These are phyloP conservation scores for Berkeleyomyces rouxiae DNA, from an alignment of 2,329 filamentous ascomycete species.

Conservation along the genomic window DNA sequence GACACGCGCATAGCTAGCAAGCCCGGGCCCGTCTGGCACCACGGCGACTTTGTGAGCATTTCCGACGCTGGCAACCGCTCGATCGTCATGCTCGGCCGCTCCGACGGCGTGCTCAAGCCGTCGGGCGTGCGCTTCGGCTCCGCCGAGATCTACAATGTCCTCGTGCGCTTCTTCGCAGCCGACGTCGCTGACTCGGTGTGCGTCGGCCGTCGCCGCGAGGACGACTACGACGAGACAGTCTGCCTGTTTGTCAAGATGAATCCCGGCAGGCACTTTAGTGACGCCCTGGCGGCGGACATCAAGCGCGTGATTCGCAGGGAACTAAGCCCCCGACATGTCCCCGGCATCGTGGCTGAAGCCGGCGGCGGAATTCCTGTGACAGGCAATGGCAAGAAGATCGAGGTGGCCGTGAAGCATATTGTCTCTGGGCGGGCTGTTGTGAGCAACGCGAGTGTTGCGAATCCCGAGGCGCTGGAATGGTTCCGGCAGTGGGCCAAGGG, in stretches of 20 bases:
- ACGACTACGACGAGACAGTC: constrained; percentile 70
- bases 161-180: constrained; percentile 63
- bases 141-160: constrained; percentile 91
- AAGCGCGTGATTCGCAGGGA: constrained; percentile 55
- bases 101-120: constrained; percentile 85
- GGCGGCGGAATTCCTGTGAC: constrained; percentile 70
- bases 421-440: constrained; percentile 73
- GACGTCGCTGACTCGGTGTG: constrained; percentile 78
- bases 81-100: constrained; percentile 78
- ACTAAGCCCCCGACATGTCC: constrained; percentile 78
- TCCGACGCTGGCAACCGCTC: constrained; percentile 54
- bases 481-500: constrained; percentile 60
- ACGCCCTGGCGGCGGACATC: constrained; percentile 45
- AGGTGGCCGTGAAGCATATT: constrained; percentile 93
- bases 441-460: constrained; percentile 85
- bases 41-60: constrained; percentile 74
- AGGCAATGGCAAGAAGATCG: constrained; percentile 92
- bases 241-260: constrained; percentile 75
- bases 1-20: background rate
- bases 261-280: constrained; percentile 36
- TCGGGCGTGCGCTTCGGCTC: constrained; percentile 81
- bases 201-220: constrained; percentile 55
- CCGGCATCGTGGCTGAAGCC: constrained; percentile 59
- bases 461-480: constrained; percentile 75
- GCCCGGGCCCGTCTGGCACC: constrained; percentile 59